Base-by-base conservation (phyloP, 768 basidiomycete genomes). In the Amanita subjunquillea region DNA sequence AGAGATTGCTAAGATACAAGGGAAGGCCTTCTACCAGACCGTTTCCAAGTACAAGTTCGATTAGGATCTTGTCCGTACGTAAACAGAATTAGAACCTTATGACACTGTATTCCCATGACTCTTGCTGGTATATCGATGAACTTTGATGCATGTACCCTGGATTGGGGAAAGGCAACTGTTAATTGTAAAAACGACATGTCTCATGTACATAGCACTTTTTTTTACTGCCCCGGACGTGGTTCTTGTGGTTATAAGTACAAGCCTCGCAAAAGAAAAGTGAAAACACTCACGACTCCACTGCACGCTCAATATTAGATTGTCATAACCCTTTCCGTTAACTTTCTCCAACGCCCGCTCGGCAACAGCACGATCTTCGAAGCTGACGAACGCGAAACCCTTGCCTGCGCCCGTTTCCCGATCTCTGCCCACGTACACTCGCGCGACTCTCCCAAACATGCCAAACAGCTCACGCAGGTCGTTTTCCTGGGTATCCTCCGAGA, bases 321-420 rank as follows among this genome's bases (percentile, higher is more conserved):
- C 91, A 61, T 95, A 97, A 20, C 91, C 93, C 61, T 80, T 79
- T 23, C 94, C 95, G 61, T 97, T 77, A 58, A 93, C 83, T 69
- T 92, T 95, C 61, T 89, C 83, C 72, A 96, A 85, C 40, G 96
- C 96, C 63, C 73, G 78, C 69, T 95, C 89, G 17, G 91, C 96
- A 50, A 75, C 72, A 9, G 78, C 73, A 63, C 76, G 75, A 13
- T 85, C 85, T 63, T 98, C 95, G 62, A 96, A 99, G 65, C 87
- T 91, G 51, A 99, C 94, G 60, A 98, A 98, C 13, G 94, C 95
- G 65, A 95, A 96, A 46, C 95, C 95, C 68, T 95, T 96, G 53
- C 93, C 93, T 20, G 87, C 78, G 43, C 94, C 91, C 7, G 95
- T 97, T 61, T 96, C 94, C 50, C 91, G 77, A 65, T 99, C 96